Evolutionary conservation across 148 eudicot species (phyloP).

Genomic region (Salicornia ramosissima): DNA sequence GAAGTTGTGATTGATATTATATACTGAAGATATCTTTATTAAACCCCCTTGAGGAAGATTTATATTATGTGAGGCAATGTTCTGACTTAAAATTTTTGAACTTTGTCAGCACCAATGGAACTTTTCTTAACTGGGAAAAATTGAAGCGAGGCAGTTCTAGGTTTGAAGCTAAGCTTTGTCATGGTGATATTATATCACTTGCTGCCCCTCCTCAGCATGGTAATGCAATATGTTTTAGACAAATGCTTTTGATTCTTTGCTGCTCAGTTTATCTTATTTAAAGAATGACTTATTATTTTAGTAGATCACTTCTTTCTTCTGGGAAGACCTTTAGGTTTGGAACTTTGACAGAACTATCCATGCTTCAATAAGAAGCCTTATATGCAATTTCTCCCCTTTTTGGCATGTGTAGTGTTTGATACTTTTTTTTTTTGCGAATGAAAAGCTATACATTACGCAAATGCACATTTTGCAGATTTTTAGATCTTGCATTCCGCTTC

Average conservation of each 20-base stretch:
- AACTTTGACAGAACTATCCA: background rate
- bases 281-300: background rate
- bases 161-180: conserved; percentile 54
- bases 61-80: background rate
- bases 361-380: conserved; percentile 1
- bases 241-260: background rate
- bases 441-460: too few species aligned
- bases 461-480: background rate
- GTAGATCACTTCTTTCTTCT: background rate
- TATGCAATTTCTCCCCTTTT: background rate
- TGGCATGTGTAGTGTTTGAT: too few species aligned
- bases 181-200: conserved; percentile 86
- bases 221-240: conserved; percentile 26
- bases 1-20: background rate
- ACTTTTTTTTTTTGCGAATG: too few species aligned
- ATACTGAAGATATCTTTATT: background rate
- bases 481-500: too few species aligned
- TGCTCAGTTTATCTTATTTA: background rate
- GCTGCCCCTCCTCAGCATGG: conserved; percentile 80
- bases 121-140: conserved; percentile 77
- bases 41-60: background rate
- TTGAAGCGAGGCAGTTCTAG: conserved; percentile 56
- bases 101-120: conserved; percentile 82
- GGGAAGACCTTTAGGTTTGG: background rate
- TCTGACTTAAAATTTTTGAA: conserved; percentile 25